A percentile compares a stretch with the other conserved stretches of the same genome.
These are phyloP conservation scores for Epichloe sibirici DNA, from an alignment of 2,329 filamentous ascomycete genomes.

Conservation along the genomic window DNA sequence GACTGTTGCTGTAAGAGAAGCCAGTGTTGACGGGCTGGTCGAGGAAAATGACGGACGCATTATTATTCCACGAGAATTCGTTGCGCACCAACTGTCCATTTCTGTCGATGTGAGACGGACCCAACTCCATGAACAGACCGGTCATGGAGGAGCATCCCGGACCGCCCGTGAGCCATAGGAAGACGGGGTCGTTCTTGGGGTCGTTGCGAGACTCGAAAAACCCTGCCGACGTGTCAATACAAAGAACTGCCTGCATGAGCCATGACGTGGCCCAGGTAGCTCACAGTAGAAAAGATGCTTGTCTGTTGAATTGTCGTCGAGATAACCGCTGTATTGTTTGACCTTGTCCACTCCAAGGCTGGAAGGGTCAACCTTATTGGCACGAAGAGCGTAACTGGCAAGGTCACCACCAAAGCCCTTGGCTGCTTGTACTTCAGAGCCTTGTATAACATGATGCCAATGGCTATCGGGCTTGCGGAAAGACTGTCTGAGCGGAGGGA, in stretches of 20 bases:
- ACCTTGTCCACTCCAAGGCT: slow-evolving; percentile 79
- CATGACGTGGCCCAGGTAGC: slow-evolving; percentile 19
- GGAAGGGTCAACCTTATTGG: slow-evolving; percentile 82
- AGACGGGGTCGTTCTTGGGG: slow-evolving; percentile 88
- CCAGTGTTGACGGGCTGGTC: slow-evolving; percentile 98
- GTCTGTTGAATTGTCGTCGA: slow-evolving; percentile 90
- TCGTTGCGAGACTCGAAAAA: slow-evolving; percentile 99
- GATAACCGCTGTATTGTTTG: slow-evolving; percentile 97
- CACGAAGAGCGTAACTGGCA: slow-evolving; percentile 74
- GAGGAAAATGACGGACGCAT: slow-evolving; percentile 97
- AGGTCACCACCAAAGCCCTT: slow-evolving; percentile 68
- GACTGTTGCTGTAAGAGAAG: slow-evolving; percentile 88
- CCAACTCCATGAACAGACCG: slow-evolving; percentile 94
- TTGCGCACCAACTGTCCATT: slow-evolving; percentile 77
- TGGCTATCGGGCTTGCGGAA: slow-evolving; percentile 62
- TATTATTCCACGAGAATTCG: slow-evolving; percentile 87
- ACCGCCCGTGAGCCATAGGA: slow-evolving; percentile 91
- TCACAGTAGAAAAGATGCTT: slow-evolving; percentile 98
- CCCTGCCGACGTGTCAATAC: slow-evolving; percentile 40
- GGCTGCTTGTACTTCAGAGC: slow-evolving; percentile 69
- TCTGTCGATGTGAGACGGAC: slow-evolving; percentile 77
- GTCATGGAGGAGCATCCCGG: slow-evolving; percentile 95
- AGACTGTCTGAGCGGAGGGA: neutral
- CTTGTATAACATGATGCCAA: slow-evolving; percentile 88
- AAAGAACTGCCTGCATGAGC: too few relatives aligned